A percentile compares a stretch with the other conserved stretches of the same genome.
Conservation (phyloP, 495 filamentous ascomycete genomes). For the Pyronema domesticum region DNA sequence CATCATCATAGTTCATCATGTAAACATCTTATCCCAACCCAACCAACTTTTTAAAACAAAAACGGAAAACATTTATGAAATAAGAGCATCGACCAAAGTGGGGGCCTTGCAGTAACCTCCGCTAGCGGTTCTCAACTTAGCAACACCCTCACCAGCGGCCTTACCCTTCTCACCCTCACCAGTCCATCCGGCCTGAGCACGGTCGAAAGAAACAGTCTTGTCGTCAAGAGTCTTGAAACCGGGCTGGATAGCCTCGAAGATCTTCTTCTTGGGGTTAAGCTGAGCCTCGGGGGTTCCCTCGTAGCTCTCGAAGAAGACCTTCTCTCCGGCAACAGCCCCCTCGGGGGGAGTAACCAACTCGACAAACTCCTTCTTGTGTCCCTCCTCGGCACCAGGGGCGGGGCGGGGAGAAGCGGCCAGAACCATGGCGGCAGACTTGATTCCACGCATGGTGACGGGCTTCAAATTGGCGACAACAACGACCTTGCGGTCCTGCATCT, state of each 20-base stretch:
- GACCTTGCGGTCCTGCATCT: slow-evolving; percentile 93
- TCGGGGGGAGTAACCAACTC: slow-evolving; percentile 77
- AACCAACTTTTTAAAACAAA: too few relatives aligned
- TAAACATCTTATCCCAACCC: too few relatives aligned
- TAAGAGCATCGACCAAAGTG: slow-evolving; percentile 50
- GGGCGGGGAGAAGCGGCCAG: slow-evolving; percentile 74
- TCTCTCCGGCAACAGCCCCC: slow-evolving; percentile 63
- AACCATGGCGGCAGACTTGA: slow-evolving; percentile 93
- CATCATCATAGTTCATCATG: too few relatives aligned
- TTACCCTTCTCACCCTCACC: slow-evolving; percentile 37
- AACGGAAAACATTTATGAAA: slow-evolving; percentile 33
- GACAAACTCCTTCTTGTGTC: slow-evolving; percentile 45
- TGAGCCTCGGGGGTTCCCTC: slow-evolving; percentile 75
- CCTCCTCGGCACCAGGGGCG: slow-evolving; percentile 58
- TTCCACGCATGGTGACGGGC: slow-evolving; percentile 94
- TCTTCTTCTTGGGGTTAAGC: slow-evolving; percentile 97
- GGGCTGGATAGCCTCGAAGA: slow-evolving; percentile 90
- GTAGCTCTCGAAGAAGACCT: slow-evolving; percentile 88
- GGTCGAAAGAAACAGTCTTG: slow-evolving; percentile 65
- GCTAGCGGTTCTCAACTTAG: slow-evolving; percentile 50
- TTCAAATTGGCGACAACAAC: slow-evolving; percentile 93
- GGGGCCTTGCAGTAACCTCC: slow-evolving; percentile 60
- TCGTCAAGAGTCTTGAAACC: slow-evolving; percentile 73
- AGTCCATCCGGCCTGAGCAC: slow-evolving; percentile 40
- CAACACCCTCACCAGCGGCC: slow-evolving; percentile 42